Evolutionary conservation across 164 flowering plant genomes (phyloP).

Genomic region (Akebia trifoliata): DNA sequence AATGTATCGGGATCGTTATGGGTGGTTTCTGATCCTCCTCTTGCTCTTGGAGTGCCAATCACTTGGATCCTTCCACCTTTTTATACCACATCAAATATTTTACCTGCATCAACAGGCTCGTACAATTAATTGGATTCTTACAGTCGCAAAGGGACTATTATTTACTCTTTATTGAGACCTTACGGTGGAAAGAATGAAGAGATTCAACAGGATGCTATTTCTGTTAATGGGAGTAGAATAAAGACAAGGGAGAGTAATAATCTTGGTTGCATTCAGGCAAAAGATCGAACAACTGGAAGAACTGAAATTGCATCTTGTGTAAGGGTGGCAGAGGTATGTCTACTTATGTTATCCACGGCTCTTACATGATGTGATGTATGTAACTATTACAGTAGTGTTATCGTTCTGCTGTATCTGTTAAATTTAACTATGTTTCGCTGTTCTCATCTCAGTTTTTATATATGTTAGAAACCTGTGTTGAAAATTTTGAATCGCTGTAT

Average conservation of each 20-base stretch:
- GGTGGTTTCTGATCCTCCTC: slow-evolving; percentile 84
- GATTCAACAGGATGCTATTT: slow-evolving; percentile 35
- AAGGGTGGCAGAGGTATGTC: slow-evolving; percentile 72
- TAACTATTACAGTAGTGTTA: no score
- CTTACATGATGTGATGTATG: no score
- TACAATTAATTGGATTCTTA: slow-evolving; percentile 36
- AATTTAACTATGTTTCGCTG: no score
- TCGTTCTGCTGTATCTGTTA: no score
- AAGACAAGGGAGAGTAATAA: slow-evolving; percentile 49
- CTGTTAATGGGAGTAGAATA: slow-evolving; percentile 57
- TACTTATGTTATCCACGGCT: not conserved
- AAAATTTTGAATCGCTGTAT: no score
- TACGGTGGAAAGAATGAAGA: slow-evolving; percentile 36
- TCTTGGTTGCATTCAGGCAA: slow-evolving; percentile 88
- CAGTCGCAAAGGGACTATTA: slow-evolving; percentile 44
- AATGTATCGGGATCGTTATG: slow-evolving; percentile 47
- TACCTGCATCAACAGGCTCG: slow-evolving; percentile 58
- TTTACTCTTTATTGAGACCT: slow-evolving; percentile 54
- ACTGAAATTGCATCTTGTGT: slow-evolving; percentile 78
- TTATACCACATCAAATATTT: slow-evolving; percentile 60
- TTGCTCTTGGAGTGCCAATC: slow-evolving; percentile 78
- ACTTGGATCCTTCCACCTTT: slow-evolving; percentile 93
- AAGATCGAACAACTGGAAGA: slow-evolving; percentile 64
- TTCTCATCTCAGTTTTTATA: no score
- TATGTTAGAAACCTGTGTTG: no score